phyloP scores from a whole-genome alignment of 139 green algal genomes.

The Chlorella sp. region DNA sequence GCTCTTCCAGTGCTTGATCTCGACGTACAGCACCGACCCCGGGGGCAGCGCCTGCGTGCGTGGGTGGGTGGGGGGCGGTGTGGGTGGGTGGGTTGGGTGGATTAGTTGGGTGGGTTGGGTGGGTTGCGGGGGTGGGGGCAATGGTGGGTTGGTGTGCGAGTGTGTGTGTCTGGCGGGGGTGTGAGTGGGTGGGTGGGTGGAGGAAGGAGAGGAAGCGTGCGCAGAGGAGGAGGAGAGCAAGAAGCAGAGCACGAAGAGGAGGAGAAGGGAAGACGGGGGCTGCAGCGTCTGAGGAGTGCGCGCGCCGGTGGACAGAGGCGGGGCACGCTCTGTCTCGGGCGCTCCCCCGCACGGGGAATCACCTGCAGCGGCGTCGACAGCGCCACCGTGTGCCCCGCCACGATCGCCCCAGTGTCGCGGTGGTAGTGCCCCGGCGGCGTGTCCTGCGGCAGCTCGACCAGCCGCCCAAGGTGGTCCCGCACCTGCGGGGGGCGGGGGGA shows the following conservation, averaged over 20 bases:
- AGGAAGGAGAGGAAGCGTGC: neutral
- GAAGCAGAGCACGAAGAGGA: neutral
- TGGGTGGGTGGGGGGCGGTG: too few species aligned
- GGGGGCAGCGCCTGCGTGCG: too few species aligned
- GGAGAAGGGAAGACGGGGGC: neutral
- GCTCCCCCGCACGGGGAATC: constrained; percentile 23
- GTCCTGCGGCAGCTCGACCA: constrained; percentile 44
- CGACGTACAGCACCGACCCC: constrained; percentile 41
- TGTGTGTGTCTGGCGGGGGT: too few species aligned
- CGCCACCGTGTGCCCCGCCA: constrained; percentile 25
- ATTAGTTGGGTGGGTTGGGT: too few species aligned
- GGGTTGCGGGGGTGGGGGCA: too few species aligned
- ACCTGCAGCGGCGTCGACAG: constrained; percentile 35
- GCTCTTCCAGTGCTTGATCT: constrained; percentile 52
- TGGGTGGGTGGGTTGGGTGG: too few species aligned
- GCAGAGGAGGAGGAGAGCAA: neutral
- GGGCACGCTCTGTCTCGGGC: neutral
- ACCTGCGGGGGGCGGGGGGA: constrained; percentile 6
- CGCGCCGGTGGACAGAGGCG: neutral
- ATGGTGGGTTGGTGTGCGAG: too few species aligned
- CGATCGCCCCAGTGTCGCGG: constrained; percentile 22
- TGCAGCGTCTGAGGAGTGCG: neutral
- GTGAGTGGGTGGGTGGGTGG: too few species aligned
- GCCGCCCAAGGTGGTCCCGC: constrained; percentile 22
- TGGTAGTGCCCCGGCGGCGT: constrained; percentile 44